Base-by-base conservation (phyloP, 2,329 filamentous ascomycete genomes). In the Xylaria sp. region DNA sequence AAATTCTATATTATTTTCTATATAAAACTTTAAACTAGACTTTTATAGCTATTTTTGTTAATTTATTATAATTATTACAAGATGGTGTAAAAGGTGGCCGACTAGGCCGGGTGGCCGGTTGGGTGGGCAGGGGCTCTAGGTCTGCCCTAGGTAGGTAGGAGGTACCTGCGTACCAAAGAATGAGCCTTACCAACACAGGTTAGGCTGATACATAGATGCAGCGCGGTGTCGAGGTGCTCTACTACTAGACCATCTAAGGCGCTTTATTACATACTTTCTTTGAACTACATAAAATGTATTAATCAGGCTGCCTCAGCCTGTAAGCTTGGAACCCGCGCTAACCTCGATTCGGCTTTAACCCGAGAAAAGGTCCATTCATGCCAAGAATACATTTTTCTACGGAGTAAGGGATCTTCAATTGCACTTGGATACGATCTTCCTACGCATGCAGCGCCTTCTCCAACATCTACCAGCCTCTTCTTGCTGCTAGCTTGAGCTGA, bases 321-420 rank as follows among this genome's bases (percentile, higher is more conserved):
- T 40, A 19, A 46, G 57, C 53, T 50, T 14, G 38, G 9, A 14
- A 21, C 28, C 14, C 17, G 21, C 55, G 47, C 63, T 63, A 65
- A 49, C 35, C 64, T 55, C 9, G 25, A 53, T 56, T 53, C 55
- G 33, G 46, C 25, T 14, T 11, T 2, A 42, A 43, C 47, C 15
- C 43, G 23, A 42, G 47, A 19, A 49, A 51, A 49, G 11, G 35
- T 23, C 19, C n/a, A 46, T 61, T 37, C 28, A 53, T 63, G 59
- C 59, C 47, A 66, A 61, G 57, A 52, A 43, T 53, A 53, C 47
- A 57, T 63, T 64, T 66, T 65, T 65, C 51, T 47, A 51, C 54
- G 31, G 59, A 58, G 63, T 46, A 51, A 57, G 31, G 59, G 61
- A 65, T 46, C 63, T 65, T 66, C 53, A 60, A 66, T 45, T 56